A percentile compares a stretch with the other conserved stretches of the same genome.
phyloP scores from a whole-genome alignment of 139 green algal genomes.

The Dunaliella primolecta region DNA sequence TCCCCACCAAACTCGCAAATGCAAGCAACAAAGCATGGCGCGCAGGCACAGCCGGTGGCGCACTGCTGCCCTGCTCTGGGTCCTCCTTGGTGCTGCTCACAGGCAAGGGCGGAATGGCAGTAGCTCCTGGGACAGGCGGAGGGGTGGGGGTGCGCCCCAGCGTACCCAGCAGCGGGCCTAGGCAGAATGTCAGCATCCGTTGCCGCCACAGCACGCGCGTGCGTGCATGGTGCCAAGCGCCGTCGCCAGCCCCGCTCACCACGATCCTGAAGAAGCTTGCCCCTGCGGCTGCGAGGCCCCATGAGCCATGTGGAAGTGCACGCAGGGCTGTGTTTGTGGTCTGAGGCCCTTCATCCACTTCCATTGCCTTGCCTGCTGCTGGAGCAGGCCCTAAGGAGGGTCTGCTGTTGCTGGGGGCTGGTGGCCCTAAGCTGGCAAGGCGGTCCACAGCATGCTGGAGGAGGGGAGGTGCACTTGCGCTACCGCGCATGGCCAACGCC shows the following conservation, averaged over 20 bases:
- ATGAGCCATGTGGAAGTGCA: not conserved
- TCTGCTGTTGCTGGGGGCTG: not conserved
- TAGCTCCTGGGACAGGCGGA: not conserved
- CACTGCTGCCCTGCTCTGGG: not conserved
- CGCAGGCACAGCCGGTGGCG: too few species aligned
- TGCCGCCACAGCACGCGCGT: conserved; percentile 7
- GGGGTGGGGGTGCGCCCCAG: not conserved
- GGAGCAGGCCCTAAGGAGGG: not conserved
- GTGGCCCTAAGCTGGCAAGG: not conserved
- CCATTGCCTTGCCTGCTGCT: not conserved
- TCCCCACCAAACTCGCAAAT: not conserved
- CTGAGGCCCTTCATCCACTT: not conserved
- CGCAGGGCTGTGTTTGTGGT: not conserved
- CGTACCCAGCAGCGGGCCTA: not conserved
- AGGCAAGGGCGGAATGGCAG: not conserved
- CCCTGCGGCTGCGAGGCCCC: not conserved
- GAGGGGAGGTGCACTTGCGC: not conserved
- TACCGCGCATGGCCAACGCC: not conserved
- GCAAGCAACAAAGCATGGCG: not conserved
- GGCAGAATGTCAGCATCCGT: not conserved
- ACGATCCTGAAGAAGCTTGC: not conserved
- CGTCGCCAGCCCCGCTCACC: not conserved
- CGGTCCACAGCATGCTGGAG: not conserved
- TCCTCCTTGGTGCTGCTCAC: not conserved
- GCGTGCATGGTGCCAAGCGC: not conserved